These are phyloP conservation scores for Noccaea caerulescens DNA, from an alignment of 345 rosid species.

Conservation along the genomic window DNA sequence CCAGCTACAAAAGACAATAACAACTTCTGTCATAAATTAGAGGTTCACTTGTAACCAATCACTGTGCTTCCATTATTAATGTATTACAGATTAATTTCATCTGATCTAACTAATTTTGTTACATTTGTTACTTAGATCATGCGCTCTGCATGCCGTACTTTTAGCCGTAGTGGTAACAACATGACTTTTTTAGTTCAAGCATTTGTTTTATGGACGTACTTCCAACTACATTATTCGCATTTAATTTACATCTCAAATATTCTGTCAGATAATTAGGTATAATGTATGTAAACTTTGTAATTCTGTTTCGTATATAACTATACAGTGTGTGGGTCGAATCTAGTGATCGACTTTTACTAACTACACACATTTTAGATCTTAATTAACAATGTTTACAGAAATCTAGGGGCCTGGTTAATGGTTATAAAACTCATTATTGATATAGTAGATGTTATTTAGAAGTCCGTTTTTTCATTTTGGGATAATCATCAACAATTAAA, in stretches of 20 bases:
- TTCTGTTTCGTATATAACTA: no score
- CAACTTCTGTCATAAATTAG: slow-evolving; percentile 7
- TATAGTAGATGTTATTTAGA: no score
- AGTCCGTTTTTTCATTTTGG: no score
- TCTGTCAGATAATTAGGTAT: no score
- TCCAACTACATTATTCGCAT: slow-evolving; percentile 32
- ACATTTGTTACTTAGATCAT: slow-evolving; percentile 33
- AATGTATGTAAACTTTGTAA: not conserved
- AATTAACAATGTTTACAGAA: no score
- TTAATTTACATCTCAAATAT: not conserved
- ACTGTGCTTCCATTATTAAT: slow-evolving; percentile 24
- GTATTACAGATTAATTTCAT: not conserved
- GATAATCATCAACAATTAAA: no score
- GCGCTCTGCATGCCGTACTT: slow-evolving; percentile 32
- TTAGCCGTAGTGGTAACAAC: slow-evolving; percentile 32
- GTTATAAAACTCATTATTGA: no score
- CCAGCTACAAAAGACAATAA: slow-evolving; percentile 33
- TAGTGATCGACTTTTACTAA: slow-evolving; percentile 4
- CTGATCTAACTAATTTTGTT: slow-evolving; percentile 3
- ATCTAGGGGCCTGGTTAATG: not conserved
- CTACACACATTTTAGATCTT: not conserved
- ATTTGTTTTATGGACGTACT: slow-evolving; percentile 15
- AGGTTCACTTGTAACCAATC: slow-evolving; percentile 32
- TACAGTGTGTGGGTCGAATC: not conserved
- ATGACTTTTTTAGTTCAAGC: slow-evolving; percentile 23